A percentile compares a stretch with the other conserved stretches of the same genome.
Evolutionary conservation across 1,139 yeast genomes (phyloP).

Genomic region (Pneumocystis sp.): DNA sequence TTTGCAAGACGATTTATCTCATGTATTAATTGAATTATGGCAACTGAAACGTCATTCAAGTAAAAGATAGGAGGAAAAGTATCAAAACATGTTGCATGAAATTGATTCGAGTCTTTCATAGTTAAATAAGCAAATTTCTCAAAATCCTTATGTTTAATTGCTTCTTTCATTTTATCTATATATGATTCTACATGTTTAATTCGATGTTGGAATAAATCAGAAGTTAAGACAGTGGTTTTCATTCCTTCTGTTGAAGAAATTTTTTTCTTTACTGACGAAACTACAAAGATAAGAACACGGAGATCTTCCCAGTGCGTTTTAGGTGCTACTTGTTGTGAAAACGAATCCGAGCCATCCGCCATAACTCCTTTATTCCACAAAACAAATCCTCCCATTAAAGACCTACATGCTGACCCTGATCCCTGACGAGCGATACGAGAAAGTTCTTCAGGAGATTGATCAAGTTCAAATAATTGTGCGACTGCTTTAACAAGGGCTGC

Average conservation of each 20-base stretch:
- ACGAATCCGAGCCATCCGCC: constrained; percentile 70
- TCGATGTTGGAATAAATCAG: constrained; percentile 70
- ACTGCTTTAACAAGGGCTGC: constrained; percentile 87
- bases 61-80: constrained; percentile 92
- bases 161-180: constrained; percentile 62
- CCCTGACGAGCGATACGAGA: constrained; percentile 95
- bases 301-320: constrained; percentile 78
- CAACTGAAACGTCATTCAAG: constrained; percentile 86
- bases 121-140: constrained; percentile 72
- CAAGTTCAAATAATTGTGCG: constrained; percentile 66
- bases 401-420: constrained; percentile 95
- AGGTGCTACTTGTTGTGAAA: constrained; percentile 83
- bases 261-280: constrained; percentile 83
- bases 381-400: constrained; percentile 90
- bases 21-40: constrained; percentile 69
- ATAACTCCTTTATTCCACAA: constrained; percentile 94
- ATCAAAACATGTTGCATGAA: constrained; percentile 93
- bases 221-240: constrained; percentile 86
- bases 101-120: constrained; percentile 91
- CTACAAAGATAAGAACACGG: constrained; percentile 85
- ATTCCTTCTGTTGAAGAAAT: constrained; percentile 90
- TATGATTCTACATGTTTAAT: constrained; percentile 66
- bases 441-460: constrained; percentile 66
- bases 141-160: constrained; percentile 61
- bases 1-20: constrained; percentile 51